Conservation (phyloP, 352 stramenopile genomes). For the Pilasporangium apinafurcum region DNA sequence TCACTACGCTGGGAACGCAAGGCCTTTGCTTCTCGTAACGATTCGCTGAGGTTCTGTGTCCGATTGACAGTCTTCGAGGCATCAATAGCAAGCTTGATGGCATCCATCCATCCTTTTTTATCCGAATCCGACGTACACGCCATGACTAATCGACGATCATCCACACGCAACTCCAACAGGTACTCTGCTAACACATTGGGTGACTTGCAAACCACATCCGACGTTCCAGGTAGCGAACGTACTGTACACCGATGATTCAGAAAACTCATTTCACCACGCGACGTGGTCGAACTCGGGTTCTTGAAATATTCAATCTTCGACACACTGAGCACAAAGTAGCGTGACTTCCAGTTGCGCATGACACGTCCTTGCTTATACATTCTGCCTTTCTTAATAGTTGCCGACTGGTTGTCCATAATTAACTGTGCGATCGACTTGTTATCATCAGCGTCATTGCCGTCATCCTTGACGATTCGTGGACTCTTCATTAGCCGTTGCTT, state of each 20-base stretch:
- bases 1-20: conserved; percentile 60
- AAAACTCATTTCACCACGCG: conserved; percentile 77
- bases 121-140: conserved; percentile 78
- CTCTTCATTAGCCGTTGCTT: conserved; percentile 73
- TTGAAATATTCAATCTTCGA: conserved; percentile 86
- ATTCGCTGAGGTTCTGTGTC: conserved; percentile 45
- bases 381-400: conserved; percentile 83
- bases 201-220: conserved; percentile 64
- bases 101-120: conserved; percentile 85
- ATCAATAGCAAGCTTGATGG: conserved; percentile 79
- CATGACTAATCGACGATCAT: conserved; percentile 77
- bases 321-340: conserved; percentile 83
- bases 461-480: conserved; percentile 64
- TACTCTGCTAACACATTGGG: conserved; percentile 68
- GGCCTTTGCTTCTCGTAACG: conserved; percentile 39
- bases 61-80: conserved; percentile 77
- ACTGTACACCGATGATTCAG: conserved; percentile 73
- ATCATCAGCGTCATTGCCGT: conserved; percentile 63
- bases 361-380: conserved; percentile 86
- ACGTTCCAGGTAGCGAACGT: conserved; percentile 51
- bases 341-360: conserved; percentile 83
- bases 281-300: conserved; percentile 68
- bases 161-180: conserved; percentile 67
- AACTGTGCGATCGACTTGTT: conserved; percentile 78
- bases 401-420: conserved; percentile 80